These are phyloP conservation scores for Metschnikowia henanensis DNA, from an alignment of 805 yeast species.

Conservation along the genomic window DNA sequence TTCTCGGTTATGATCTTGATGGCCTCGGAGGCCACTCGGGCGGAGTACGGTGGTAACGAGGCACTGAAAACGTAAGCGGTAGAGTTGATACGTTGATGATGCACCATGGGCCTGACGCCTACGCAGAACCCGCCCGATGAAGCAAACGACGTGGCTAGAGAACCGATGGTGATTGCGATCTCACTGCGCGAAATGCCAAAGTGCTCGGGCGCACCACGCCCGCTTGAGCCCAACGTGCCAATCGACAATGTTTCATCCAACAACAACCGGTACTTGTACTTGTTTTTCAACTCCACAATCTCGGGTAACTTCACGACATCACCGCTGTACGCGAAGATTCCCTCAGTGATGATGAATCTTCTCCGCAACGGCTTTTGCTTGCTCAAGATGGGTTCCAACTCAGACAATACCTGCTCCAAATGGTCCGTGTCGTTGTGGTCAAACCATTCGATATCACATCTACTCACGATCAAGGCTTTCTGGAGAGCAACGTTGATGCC, in stretches of 20 bases:
- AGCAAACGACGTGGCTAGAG: slow-evolving; percentile 78
- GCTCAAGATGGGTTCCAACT: slow-evolving; percentile 56
- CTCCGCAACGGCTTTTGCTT: slow-evolving; percentile 80
- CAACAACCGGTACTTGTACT: slow-evolving; percentile 82
- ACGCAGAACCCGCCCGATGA: slow-evolving; percentile 94
- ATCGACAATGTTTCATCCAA: slow-evolving; percentile 86
- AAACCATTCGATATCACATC: slow-evolving; percentile 81
- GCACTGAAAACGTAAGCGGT: slow-evolving; percentile 93
- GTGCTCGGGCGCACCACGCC: slow-evolving; percentile 83
- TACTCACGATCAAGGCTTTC: slow-evolving; percentile 82
- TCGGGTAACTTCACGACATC: slow-evolving; percentile 71
- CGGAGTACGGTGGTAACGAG: slow-evolving; percentile 89
- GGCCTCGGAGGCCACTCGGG: slow-evolving; percentile 58
- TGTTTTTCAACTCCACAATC: slow-evolving; percentile 71
- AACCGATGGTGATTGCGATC: slow-evolving; percentile 83
- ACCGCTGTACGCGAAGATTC: slow-evolving; percentile 78
- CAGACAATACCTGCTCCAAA: slow-evolving; percentile 65
- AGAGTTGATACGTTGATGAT: slow-evolving; percentile 90
- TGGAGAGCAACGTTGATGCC: slow-evolving; percentile 76
- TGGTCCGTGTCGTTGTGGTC: slow-evolving; percentile 89
- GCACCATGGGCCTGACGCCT: slow-evolving; percentile 79
- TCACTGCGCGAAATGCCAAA: slow-evolving; percentile 65
- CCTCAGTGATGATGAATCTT: slow-evolving; percentile 90
- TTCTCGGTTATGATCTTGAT: slow-evolving; percentile 46
- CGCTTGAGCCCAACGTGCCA: slow-evolving; percentile 82